phyloP scores from a whole-genome alignment of 352 stramenopile species.

The Globisporangium iwayamae region DNA sequence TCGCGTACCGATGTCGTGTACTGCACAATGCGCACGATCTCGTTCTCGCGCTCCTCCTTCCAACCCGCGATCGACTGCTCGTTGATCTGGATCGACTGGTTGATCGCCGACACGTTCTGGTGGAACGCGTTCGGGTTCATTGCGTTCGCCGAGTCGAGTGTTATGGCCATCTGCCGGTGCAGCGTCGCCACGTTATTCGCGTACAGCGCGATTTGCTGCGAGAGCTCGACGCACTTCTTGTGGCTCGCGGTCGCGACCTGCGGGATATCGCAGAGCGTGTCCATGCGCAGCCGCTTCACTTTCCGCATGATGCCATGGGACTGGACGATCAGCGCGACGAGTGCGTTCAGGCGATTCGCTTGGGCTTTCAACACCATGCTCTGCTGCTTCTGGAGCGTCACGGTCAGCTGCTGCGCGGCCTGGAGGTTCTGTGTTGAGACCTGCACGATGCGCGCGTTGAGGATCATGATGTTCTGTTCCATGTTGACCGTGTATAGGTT shows the following conservation, averaged over 20 bases:
- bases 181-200: conserved; percentile 29
- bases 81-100: conserved; percentile 37
- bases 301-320: conserved; percentile 46
- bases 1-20: conserved; percentile 53
- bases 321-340: conserved; percentile 58
- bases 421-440: conserved; percentile 43
- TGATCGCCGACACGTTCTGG: conserved; percentile 36
- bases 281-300: conserved; percentile 48
- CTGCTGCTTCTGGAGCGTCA: conserved; percentile 26
- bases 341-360: conserved; percentile 26
- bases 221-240: conserved; percentile 52
- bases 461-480: conserved; percentile 34
- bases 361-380: conserved; percentile 27
- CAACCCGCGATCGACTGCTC: conserved; percentile 35
- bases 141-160: conserved; percentile 26
- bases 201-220: conserved; percentile 40
- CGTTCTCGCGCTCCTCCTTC: conserved; percentile 54
- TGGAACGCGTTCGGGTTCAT: conserved; percentile 38
- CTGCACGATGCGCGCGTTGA: conserved; percentile 45
- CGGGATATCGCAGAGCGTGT: conserved; percentile 54
- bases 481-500: conserved; percentile 38
- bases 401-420: conserved; percentile 25
- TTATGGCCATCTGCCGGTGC: conserved; percentile 40
- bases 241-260: conserved; percentile 53
- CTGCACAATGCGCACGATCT: conserved; percentile 73